Conservation (phyloP, 2,329 filamentous ascomycete genomes). For the Fusarium sp. region DNA sequence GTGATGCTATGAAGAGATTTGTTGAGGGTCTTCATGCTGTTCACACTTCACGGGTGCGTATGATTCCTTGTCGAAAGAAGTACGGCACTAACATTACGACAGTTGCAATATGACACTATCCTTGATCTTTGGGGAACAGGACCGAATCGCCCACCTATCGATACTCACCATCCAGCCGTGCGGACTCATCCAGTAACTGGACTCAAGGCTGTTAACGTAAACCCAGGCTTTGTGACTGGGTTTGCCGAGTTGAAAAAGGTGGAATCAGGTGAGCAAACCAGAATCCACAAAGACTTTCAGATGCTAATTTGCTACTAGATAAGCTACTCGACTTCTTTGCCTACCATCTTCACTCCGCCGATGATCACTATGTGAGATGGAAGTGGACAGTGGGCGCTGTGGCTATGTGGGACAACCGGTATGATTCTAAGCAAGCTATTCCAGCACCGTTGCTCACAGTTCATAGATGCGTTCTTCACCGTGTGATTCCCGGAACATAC, state of each 20-base stretch:
- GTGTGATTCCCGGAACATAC: slow-evolving; percentile 27
- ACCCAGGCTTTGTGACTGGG: slow-evolving; percentile 57
- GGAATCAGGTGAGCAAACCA: slow-evolving; percentile 54
- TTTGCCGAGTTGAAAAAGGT: slow-evolving; percentile 61
- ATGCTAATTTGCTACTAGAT: background rate
- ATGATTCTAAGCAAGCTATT: no score
- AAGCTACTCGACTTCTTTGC: slow-evolving; percentile 56
- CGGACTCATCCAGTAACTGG: slow-evolving; percentile 60
- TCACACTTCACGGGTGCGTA: slow-evolving; percentile 51
- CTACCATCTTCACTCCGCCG: slow-evolving; percentile 59
- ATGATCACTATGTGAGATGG: slow-evolving; percentile 61
- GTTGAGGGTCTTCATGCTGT: slow-evolving; percentile 57
- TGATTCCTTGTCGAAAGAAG: background rate
- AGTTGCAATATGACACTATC: slow-evolving; percentile 21
- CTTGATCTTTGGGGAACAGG: slow-evolving; percentile 15
- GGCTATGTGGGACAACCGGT: slow-evolving; percentile 61
- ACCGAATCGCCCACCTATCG: slow-evolving; percentile 53
- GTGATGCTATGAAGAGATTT: slow-evolving; percentile 54
- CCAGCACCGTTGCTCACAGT: no score
- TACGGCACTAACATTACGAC: background rate
- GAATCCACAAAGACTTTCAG: background rate
- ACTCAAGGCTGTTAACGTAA: slow-evolving; percentile 58
- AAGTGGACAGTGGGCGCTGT: slow-evolving; percentile 61
- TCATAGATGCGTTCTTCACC: slow-evolving; percentile 18
- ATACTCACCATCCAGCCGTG: slow-evolving; percentile 60